These are phyloP conservation scores for Ophiocordyceps sinensis DNA, from an alignment of 2,329 filamentous ascomycete genomes.

Conservation along the genomic window DNA sequence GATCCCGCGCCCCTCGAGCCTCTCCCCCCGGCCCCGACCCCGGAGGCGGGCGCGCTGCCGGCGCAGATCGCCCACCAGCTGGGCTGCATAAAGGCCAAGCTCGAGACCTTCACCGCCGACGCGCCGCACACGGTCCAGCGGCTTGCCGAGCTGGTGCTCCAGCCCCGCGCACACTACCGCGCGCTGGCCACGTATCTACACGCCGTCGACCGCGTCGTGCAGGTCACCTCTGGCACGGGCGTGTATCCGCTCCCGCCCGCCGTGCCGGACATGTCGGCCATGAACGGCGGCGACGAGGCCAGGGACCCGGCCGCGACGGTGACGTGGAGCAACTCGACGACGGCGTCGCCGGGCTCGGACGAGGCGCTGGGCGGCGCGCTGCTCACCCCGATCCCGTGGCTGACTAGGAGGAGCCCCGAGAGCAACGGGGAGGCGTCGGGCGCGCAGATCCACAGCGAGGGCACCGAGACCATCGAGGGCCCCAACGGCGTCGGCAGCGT, in stretches of 20 bases:
- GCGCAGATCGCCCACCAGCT: constrained; percentile 49
- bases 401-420: constrained; percentile 30
- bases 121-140: constrained; percentile 91
- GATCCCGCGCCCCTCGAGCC: constrained; percentile 40
- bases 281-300: constrained; percentile 35
- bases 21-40: constrained; percentile 2
- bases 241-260: constrained; percentile 70
- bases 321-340: constrained; percentile 32
- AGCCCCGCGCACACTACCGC: constrained; percentile 65
- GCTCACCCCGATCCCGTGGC: constrained; percentile 88
- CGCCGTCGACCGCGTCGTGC: constrained; percentile 79
- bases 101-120: constrained; percentile 55
- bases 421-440: constrained; percentile 14
- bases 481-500: constrained; percentile 67
- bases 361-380: constrained; percentile 82
- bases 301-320: constrained; percentile 22
- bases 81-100: constrained; percentile 41
- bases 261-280: constrained; percentile 40
- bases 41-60: constrained; percentile 38
- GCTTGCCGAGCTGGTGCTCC: constrained; percentile 70
- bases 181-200: constrained; percentile 75
- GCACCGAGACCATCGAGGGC: constrained; percentile 67
- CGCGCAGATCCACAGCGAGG: constrained; percentile 48
- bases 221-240: constrained; percentile 69
- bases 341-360: constrained; percentile 55